Evolutionary conservation across 2,329 filamentous ascomycete species (phyloP).

Genomic region (Xylariaceae sp.): DNA sequence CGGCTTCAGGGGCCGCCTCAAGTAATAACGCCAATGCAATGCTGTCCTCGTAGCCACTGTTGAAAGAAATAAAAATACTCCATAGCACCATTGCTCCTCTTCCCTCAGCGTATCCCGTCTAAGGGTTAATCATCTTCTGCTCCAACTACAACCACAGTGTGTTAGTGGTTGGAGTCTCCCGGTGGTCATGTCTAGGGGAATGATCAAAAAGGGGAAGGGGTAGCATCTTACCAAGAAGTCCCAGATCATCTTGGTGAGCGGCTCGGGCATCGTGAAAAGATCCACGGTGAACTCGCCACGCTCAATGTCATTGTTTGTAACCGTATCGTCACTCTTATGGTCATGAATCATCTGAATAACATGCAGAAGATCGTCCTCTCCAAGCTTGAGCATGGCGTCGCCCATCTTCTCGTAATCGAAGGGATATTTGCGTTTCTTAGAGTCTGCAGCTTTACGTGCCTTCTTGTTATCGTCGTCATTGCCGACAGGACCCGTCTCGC

Average conservation of each 20-base stretch:
- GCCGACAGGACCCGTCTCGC: slow-evolving; percentile 80
- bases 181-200: too few relatives aligned
- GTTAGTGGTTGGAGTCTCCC: neutral
- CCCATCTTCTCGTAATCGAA: slow-evolving; percentile 94
- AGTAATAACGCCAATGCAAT: slow-evolving; percentile 29
- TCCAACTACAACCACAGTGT: slow-evolving; percentile 23
- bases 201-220: too few relatives aligned
- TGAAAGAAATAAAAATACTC: slow-evolving; percentile 7
- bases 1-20: slow-evolving; percentile 15
- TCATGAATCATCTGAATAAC: slow-evolving; percentile 98
- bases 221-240: slow-evolving; percentile 58
- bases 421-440: slow-evolving; percentile 72
- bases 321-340: slow-evolving; percentile 89
- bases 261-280: slow-evolving; percentile 91
- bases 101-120: neutral
- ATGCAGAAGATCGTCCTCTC: slow-evolving; percentile 87
- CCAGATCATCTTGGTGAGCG: slow-evolving; percentile 89
- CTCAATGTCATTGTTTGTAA: slow-evolving; percentile 95
- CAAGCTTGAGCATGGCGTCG: slow-evolving; percentile 80
- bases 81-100: neutral
- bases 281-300: slow-evolving; percentile 98
- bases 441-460: slow-evolving; percentile 48
- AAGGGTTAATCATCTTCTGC: slow-evolving; percentile 27
- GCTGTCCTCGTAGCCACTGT: slow-evolving; percentile 16
- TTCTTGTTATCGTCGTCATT: slow-evolving; percentile 66